These are phyloP conservation scores for Fusarium algeriense DNA, from an alignment of 2,329 filamentous ascomycete genomes.

Conservation along the genomic window DNA sequence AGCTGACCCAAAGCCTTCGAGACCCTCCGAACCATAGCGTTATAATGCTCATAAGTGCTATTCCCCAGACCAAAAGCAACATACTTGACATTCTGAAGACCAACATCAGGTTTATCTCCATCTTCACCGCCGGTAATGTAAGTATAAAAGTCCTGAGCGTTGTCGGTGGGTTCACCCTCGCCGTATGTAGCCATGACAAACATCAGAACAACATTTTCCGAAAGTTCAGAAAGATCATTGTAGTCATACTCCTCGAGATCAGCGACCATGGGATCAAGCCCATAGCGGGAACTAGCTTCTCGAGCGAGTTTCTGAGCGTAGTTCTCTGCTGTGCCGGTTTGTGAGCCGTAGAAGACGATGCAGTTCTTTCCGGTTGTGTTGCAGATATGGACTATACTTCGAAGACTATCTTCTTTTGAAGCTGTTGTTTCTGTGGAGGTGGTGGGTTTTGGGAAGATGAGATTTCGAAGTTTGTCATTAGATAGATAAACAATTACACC, in stretches of 20 bases:
- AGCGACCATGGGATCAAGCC: slow-evolving; percentile 3
- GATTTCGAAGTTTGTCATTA: accelerated
- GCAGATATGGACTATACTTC: slow-evolving; percentile 6
- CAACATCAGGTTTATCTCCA: background rate
- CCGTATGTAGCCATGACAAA: background rate
- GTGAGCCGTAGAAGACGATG: background rate
- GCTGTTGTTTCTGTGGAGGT: background rate
- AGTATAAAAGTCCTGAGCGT: background rate
- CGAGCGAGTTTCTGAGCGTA: background rate
- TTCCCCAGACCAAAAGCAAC: background rate
- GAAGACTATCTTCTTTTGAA: background rate
- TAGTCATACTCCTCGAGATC: slow-evolving; percentile 9
- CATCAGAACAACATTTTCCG: background rate
- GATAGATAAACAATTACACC: background rate
- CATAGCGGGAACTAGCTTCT: slow-evolving; percentile 4
- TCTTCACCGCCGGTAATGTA: background rate
- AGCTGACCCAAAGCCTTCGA: background rate
- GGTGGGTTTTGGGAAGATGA: accelerated
- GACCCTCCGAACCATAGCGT: background rate
- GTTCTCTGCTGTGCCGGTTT: slow-evolving; percentile 1
- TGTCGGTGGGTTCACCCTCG: background rate
- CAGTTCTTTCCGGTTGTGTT: slow-evolving; percentile 6
- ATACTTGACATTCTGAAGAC: slow-evolving; percentile 2
- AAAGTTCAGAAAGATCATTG: background rate
- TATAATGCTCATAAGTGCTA: background rate